phyloP scores from a whole-genome alignment of 495 filamentous ascomycete species.

The Talaromyces ruber region DNA sequence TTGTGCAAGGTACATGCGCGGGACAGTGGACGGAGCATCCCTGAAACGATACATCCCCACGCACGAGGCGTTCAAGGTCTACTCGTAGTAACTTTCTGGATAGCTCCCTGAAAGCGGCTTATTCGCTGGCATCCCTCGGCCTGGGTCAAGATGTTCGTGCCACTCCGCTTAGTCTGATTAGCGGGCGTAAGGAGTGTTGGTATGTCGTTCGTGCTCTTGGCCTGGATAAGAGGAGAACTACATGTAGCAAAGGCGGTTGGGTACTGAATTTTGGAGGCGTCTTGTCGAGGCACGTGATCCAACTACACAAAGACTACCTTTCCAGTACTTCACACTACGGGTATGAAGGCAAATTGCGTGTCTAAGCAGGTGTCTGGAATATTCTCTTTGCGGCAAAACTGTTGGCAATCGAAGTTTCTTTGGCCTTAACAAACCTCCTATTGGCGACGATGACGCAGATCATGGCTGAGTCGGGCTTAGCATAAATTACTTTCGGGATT shows the following conservation, averaged over 20 bases:
- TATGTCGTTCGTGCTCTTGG: neutral
- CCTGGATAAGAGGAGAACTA: neutral
- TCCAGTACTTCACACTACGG: too few species aligned
- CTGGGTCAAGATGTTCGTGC: neutral
- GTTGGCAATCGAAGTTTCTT: neutral
- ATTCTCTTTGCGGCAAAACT: neutral
- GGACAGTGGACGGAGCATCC: neutral
- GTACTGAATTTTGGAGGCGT: neutral
- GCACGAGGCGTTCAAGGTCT: neutral
- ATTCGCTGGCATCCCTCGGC: neutral
- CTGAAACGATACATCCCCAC: neutral
- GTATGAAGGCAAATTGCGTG: too few species aligned
- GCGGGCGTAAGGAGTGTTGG: neutral
- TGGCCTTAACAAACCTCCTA: neutral
- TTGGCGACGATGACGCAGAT: neutral
- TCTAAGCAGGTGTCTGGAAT: neutral
- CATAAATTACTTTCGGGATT: neutral
- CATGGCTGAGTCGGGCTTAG: neutral
- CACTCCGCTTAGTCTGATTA: neutral
- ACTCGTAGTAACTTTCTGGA: neutral
- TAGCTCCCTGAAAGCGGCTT: neutral
- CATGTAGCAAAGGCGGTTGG: neutral
- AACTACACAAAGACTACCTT: too few species aligned
- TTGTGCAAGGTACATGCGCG: neutral
- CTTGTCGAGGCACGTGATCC: neutral